Evolutionary conservation across 768 basidiomycete genomes (phyloP).

Genomic region (Lactarius indigo): DNA sequence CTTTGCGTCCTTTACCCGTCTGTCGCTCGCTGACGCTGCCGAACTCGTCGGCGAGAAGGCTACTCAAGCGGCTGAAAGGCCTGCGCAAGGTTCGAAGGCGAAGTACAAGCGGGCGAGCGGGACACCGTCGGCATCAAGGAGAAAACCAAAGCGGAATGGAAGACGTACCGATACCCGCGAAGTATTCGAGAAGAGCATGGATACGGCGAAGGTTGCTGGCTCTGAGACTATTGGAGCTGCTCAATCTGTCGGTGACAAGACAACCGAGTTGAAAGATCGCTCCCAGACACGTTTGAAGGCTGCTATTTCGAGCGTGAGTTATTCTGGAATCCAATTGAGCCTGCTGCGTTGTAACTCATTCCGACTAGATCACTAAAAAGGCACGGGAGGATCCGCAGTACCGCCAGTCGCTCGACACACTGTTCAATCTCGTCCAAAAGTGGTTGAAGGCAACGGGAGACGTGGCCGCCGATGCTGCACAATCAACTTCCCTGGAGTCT

Average conservation of each 20-base stretch:
- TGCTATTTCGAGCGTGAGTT: slow-evolving; percentile 49
- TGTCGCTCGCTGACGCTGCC: slow-evolving; percentile 63
- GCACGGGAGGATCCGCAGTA: slow-evolving; percentile 62
- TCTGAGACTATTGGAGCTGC: slow-evolving; percentile 43
- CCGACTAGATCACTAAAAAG: slow-evolving; percentile 55
- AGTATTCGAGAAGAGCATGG: slow-evolving; percentile 66
- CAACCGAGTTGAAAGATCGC: slow-evolving; percentile 39
- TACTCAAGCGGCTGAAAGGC: slow-evolving; percentile 44
- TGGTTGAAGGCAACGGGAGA: slow-evolving; percentile 54
- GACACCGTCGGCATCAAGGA: slow-evolving; percentile 54
- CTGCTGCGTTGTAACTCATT: not conserved
- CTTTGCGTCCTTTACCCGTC: slow-evolving; percentile 60
- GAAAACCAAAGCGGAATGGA: slow-evolving; percentile 43
- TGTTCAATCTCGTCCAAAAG: slow-evolving; percentile 55
- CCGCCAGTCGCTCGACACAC: slow-evolving; percentile 50
- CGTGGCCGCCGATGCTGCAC: slow-evolving; percentile 43
- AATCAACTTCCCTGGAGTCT: slow-evolving; percentile 45
- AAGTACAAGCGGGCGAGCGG: slow-evolving; percentile 58
- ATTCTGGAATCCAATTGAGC: not conserved
- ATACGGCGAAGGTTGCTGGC: slow-evolving; percentile 55
- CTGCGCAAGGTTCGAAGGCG: slow-evolving; percentile 54
- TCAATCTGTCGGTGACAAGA: slow-evolving; percentile 42
- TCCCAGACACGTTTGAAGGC: slow-evolving; percentile 44
- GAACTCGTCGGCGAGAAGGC: slow-evolving; percentile 56
- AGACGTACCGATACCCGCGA: slow-evolving; percentile 44